These are phyloP conservation scores for Tricladium varicosporioides DNA, from an alignment of 2,329 filamentous ascomycete genomes.

Conservation along the genomic window DNA sequence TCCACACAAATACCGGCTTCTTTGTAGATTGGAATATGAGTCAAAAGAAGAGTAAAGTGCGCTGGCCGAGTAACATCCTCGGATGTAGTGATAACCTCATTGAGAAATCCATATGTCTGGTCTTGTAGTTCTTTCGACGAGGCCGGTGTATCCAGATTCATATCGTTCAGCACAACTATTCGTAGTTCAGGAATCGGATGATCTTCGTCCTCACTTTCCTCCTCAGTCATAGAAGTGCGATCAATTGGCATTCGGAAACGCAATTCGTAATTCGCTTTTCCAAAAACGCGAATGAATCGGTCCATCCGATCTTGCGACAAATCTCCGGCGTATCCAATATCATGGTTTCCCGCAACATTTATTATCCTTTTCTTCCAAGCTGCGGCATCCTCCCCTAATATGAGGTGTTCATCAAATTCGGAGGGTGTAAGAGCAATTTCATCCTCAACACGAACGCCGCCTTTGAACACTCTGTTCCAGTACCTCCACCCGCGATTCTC, in stretches of 20 bases:
- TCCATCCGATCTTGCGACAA: conserved; percentile 71
- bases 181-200: conserved; percentile 67
- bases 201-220: conserved; percentile 40
- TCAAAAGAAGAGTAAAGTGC: conserved; percentile 80
- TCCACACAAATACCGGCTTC: conserved; percentile 39
- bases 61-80: conserved; percentile 59
- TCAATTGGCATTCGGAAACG: conserved; percentile 61
- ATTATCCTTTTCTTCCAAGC: conserved; percentile 77
- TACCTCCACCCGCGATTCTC: conserved; percentile 67
- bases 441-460: conserved; percentile 61
- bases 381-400: conserved; percentile 42
- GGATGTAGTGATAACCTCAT: conserved; percentile 62
- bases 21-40: conserved; percentile 91
- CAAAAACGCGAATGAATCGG: conserved; percentile 83
- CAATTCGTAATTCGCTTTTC: conserved; percentile 87
- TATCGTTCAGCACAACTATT: conserved; percentile 83
- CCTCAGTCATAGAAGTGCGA: conserved; percentile 34
- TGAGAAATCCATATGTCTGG: conserved; percentile 75
- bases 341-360: conserved; percentile 92
- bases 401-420: conserved; percentile 33
- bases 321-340: conserved; percentile 94
- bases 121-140: conserved; percentile 65
- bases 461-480: conserved; percentile 78
- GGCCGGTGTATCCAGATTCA: conserved; percentile 89
- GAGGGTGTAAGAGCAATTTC: conserved; percentile 49